phyloP scores from a whole-genome alignment of 2,329 filamentous ascomycete species.

The Nemania serpens region DNA sequence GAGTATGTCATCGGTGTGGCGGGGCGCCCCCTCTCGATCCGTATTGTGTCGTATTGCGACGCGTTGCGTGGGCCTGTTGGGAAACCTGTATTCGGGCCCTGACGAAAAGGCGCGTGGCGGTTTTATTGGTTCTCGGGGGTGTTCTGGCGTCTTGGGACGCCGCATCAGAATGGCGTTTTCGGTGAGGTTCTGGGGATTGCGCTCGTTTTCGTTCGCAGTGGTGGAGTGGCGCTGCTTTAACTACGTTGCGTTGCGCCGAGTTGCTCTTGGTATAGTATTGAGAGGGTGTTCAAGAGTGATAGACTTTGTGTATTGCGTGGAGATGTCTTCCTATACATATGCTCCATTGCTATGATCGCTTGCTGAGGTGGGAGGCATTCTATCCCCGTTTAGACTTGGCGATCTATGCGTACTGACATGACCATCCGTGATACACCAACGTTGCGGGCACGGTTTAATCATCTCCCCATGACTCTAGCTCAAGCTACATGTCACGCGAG shows the following conservation, averaged over 20 bases:
- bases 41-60: neutral
- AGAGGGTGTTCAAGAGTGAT: neutral
- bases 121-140: neutral
- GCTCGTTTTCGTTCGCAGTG: neutral
- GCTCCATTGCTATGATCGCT: neutral
- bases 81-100: conserved; percentile 5
- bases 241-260: too few species aligned
- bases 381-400: too few species aligned
- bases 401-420: neutral
- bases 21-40: conserved; percentile 14
- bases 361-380: neutral
- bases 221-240: conserved; percentile 3
- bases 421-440: too few species aligned
- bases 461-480: too few species aligned
- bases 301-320: neutral
- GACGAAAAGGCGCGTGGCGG: neutral
- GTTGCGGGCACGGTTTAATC: too few species aligned
- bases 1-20: conserved; percentile 17
- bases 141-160: neutral
- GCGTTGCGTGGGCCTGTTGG: too few species aligned
- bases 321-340: neutral
- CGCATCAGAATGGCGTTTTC: neutral
- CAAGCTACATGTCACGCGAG: too few species aligned
- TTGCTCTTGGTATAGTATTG: neutral
- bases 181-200: conserved; percentile 9